phyloP scores from a whole-genome alignment of 306 rosid genomes.

The Gillenia trifoliata region DNA sequence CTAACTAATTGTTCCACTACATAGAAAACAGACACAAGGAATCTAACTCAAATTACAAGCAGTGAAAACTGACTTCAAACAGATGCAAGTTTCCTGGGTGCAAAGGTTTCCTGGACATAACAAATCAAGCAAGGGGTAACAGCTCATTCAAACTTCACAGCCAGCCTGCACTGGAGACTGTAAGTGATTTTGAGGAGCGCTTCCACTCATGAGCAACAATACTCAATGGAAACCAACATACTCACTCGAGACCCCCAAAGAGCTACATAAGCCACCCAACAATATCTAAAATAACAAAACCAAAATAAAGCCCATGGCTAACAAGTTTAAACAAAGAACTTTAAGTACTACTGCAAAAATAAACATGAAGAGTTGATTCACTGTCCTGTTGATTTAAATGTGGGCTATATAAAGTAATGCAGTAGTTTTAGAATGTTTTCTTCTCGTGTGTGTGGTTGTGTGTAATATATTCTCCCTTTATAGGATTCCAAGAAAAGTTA shows the following conservation, averaged over 20 bases:
- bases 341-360: not conserved
- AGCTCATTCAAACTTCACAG: not conserved
- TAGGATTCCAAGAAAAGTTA: not conserved
- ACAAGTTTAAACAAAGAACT: not conserved
- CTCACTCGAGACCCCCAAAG: not conserved
- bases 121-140: not conserved
- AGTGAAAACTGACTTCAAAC: not conserved
- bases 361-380: not conserved
- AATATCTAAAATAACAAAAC: not conserved
- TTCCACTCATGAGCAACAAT: not conserved
- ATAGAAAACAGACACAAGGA: not conserved
- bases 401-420: not conserved
- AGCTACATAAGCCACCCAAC: not conserved
- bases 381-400: not conserved
- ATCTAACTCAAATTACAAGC: not conserved
- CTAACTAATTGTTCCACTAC: not conserved
- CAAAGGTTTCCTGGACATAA: not conserved
- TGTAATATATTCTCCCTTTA: not conserved
- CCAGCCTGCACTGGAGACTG: not conserved
- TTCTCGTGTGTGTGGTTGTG: not conserved
- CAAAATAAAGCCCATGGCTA: not conserved
- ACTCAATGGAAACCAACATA: slow-evolving; percentile 1
- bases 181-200: not conserved
- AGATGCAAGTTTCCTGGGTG: not conserved
- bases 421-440: not conserved